Evolutionary conservation across 1,284 basidiomycete species (phyloP).

Genomic region (Cystobasidium pallidum): DNA sequence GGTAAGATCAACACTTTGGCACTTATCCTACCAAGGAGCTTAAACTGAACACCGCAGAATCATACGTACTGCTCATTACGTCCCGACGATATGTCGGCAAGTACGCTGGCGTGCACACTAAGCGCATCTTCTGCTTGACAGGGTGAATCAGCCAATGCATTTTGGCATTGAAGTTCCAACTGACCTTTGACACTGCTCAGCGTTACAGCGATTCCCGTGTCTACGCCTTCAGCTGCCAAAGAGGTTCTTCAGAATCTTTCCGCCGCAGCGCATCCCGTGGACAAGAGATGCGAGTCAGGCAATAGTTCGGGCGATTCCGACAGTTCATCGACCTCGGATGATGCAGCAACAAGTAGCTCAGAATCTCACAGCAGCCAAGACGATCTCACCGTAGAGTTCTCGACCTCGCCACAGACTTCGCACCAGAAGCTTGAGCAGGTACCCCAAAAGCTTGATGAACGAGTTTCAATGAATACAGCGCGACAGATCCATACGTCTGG

Average conservation of each 20-base stretch:
- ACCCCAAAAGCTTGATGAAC: neutral
- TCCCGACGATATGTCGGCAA: slow-evolving; percentile 17
- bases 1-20: neutral
- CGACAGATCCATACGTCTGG: neutral
- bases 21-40: neutral
- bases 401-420: neutral
- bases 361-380: neutral
- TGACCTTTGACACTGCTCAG: neutral
- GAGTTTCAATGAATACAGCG: neutral
- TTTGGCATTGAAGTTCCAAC: neutral
- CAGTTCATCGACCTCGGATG: neutral
- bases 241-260: neutral
- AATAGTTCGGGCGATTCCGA: neutral
- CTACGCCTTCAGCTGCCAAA: neutral
- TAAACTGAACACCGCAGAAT: slow-evolving; percentile 13
- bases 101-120: slow-evolving; percentile 15
- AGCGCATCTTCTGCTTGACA: slow-evolving; percentile 26
- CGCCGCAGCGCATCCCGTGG: neutral
- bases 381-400: neutral
- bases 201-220: slow-evolving; percentile 27
- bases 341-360: neutral
- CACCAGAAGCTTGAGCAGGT: neutral
- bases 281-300: neutral
- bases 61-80: slow-evolving; percentile 37
- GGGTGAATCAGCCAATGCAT: neutral